These are phyloP conservation scores for Castanea mollissima DNA, from an alignment of 306 rosid genomes.

Conservation along the genomic window DNA sequence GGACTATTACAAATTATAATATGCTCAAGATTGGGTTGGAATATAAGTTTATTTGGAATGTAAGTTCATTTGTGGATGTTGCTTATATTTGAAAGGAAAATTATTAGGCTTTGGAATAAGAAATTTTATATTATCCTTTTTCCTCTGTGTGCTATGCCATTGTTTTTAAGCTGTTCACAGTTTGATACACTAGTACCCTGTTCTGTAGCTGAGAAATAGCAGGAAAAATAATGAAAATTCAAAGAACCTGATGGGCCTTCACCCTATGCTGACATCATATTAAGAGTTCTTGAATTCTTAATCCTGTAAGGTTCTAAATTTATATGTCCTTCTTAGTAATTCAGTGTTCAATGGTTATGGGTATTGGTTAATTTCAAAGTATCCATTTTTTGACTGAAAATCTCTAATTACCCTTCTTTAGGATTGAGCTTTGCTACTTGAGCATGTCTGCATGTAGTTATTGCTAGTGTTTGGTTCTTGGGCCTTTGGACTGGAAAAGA, in stretches of 20 bases:
- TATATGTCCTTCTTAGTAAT: neutral
- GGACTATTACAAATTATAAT: no score
- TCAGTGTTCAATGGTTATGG: neutral
- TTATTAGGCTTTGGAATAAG: no score
- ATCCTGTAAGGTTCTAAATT: neutral
- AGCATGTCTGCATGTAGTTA: neutral
- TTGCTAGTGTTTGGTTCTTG: neutral
- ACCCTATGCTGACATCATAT: neutral
- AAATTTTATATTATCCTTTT: neutral
- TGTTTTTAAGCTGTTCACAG: neutral
- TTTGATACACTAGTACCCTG: neutral
- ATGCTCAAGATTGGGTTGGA: neutral
- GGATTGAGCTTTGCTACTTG: neutral
- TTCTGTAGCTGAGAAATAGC: neutral
- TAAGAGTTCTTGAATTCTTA: neutral
- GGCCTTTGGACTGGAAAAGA: neutral
- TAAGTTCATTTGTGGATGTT: neutral
- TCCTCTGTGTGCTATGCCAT: neutral
- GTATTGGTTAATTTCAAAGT: neutral
- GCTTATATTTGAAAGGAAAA: no score
- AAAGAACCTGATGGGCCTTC: neutral
- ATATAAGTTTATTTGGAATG: neutral
- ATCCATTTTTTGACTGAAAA: neutral
- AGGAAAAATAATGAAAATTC: neutral
- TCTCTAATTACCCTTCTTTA: neutral